Evolutionary conservation across 2,329 filamentous ascomycete genomes (phyloP), one percentile per base, ranked within the genome.

Genomic region (Ascocoryne sarcoides): DNA sequence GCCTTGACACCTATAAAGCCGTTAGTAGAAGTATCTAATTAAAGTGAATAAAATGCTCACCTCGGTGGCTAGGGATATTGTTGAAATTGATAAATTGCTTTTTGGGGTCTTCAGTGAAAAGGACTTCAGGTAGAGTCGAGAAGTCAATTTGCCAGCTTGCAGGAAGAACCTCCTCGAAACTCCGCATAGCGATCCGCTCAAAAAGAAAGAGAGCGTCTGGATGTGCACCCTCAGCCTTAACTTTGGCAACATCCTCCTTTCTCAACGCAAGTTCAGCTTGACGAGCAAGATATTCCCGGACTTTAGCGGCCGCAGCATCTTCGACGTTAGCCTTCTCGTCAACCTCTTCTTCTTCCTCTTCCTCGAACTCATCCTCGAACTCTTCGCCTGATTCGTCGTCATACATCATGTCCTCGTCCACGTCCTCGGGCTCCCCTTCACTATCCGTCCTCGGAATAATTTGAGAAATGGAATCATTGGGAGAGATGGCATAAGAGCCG

Each of bases 151-250:
- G 43, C 52, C 56, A 60, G 14, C 39, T 37, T 7, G 19, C 12
- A 8, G 58, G 58, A 14, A 61, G 33, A 20, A 60, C 18, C 26
- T 44, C 39, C 42, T 60, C 56, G 37, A 53, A 58, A 17, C 55
- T 54, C 19, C 58, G 55, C 38, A 56, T 43, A 23, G 49, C 39
- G 9, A 61, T 33, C 39, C 51, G 53, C 20, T 58, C 53, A 30
- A 54, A 55, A 15, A 60, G 40, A 19, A 48, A 52, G 0, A 57
- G 29, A 28, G 54, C 55, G 14, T 60, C 55, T 8, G 49, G 37
- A 23, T 58, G 52, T 14, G 50, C 45, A 9, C 52, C 56, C 15
- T 40, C 38, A 4, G 44, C 49, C 36, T 46, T 54, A 15, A 42
- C 47, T 37, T 46, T 49, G 29, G 50, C 43, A 14, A 60, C 48